Percentiles rank a stretch among this genome's conserved stretches.
phyloP scores from a whole-genome alignment of 257 asterid genomes.

The Hygrophila difformis region DNA sequence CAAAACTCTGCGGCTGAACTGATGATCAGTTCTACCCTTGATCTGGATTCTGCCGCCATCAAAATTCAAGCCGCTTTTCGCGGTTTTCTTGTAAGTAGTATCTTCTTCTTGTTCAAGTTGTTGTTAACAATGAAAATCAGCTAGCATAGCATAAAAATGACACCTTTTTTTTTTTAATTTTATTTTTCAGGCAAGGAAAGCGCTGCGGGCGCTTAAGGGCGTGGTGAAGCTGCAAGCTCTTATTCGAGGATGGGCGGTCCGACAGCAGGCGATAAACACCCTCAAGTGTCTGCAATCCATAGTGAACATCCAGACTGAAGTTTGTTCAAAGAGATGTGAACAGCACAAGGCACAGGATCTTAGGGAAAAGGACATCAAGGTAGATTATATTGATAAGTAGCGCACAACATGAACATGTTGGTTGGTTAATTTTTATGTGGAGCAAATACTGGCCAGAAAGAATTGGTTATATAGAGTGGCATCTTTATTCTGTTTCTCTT shows the following conservation, averaged over 20 bases:
- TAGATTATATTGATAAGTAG: conserved; percentile 12
- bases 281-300: conserved; percentile 83
- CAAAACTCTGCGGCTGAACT: too few relatives aligned
- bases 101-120: too few relatives aligned
- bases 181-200: conserved; percentile 76
- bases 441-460: too few relatives aligned
- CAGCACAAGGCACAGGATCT: conserved; percentile 25
- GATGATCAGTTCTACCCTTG: too few relatives aligned
- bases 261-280: conserved; percentile 72
- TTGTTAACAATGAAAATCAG: too few relatives aligned
- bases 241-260: conserved; percentile 86
- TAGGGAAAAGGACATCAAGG: conserved; percentile 66
- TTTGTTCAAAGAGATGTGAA: conserved; percentile 61
- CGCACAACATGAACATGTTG: too few relatives aligned
- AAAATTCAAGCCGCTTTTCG: conserved; percentile 78
- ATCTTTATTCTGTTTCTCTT: too few relatives aligned
- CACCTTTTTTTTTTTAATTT: not conserved
- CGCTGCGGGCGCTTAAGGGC: conserved; percentile 76
- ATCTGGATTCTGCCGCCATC: too few relatives aligned
- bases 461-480: too few relatives aligned
- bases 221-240: conserved; percentile 90
- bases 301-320: conserved; percentile 72
- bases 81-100: conserved; percentile 55
- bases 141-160: too few relatives aligned
- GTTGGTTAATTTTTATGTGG: too few relatives aligned